Conservation (phyloP, 106 monocot species). For the Apostasia ramifera region DNA sequence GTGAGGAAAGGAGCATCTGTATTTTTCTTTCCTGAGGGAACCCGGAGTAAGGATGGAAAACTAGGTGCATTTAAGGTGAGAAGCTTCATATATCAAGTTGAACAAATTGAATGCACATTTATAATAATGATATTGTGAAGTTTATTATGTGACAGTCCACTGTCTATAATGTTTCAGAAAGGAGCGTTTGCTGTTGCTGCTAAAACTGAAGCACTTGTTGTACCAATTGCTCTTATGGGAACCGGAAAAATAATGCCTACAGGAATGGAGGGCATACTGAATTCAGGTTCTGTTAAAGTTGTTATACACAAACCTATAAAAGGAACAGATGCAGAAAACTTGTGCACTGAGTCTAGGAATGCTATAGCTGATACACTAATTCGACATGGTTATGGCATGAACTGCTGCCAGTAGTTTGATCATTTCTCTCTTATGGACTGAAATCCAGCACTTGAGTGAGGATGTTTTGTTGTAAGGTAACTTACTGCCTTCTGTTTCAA, state of each 20-base stretch:
- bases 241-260: conserved; percentile 82
- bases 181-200: conserved; percentile 89
- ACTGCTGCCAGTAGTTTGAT: conserved; percentile 7
- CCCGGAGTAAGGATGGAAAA: conserved; percentile 85
- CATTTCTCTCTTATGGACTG: not conserved
- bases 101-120: not conserved
- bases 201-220: conserved; percentile 79
- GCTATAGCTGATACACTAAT: conserved; percentile 60
- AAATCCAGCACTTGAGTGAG: not conserved
- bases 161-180: conserved; percentile 44
- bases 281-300: conserved; percentile 69
- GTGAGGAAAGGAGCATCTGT: conserved; percentile 87
- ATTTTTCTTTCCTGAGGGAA: conserved; percentile 98
- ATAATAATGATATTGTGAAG: not conserved
- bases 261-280: conserved; percentile 69
- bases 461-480: not conserved
- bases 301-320: conserved; percentile 78
- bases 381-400: conserved; percentile 40
- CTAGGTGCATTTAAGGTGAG: conserved; percentile 83
- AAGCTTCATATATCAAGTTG: not conserved
- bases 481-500: too few relatives aligned
- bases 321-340: conserved; percentile 58
- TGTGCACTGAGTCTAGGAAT: conserved; percentile 60
- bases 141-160: not conserved
- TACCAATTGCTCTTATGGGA: conserved; percentile 86